These are phyloP conservation scores for Pseudomonodictys pantanalensis DNA, from an alignment of 495 filamentous ascomycete genomes.

Conservation along the genomic window DNA sequence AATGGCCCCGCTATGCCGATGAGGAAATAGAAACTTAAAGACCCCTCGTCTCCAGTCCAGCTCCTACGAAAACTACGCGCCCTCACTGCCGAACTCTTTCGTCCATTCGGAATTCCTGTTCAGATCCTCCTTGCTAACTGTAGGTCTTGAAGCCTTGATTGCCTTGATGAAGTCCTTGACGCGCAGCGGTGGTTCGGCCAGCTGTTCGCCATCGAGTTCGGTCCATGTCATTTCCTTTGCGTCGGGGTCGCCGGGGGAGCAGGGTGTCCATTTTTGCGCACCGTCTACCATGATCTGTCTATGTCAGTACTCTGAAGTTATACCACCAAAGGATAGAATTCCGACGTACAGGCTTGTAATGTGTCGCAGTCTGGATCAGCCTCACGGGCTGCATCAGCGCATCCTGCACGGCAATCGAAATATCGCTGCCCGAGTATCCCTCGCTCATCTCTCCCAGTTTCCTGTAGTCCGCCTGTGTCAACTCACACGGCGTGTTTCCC, in stretches of 20 bases:
- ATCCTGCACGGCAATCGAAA: constrained; percentile 93
- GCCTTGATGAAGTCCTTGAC: constrained; percentile 94
- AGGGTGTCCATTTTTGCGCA: constrained; percentile 79
- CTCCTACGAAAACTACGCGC: constrained; percentile 42
- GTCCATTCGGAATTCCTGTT: constrained; percentile 89
- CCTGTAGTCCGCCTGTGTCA: constrained; percentile 73
- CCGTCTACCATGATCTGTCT: constrained; percentile 67
- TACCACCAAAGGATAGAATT: not conserved
- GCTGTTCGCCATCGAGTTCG: constrained; percentile 71
- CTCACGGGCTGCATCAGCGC: constrained; percentile 96
- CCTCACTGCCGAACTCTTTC: constrained; percentile 93
- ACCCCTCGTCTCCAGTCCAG: not conserved
- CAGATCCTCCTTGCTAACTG: constrained; percentile 82
- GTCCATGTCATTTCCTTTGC: constrained; percentile 95
- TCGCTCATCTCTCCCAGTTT: constrained; percentile 77
- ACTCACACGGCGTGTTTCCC: constrained; percentile 83
- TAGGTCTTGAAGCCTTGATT: constrained; percentile 80
- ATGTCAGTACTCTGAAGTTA: not conserved
- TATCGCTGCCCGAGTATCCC: constrained; percentile 94
- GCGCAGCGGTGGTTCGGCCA: constrained; percentile 80
- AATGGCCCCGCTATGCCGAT: constrained; percentile 4
- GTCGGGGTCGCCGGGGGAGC: constrained; percentile 82
- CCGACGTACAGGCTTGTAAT: constrained; percentile 82
- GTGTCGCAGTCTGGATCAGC: constrained; percentile 96
- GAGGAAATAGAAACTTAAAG: too few relatives aligned